Percentiles rank a stretch among this genome's conserved stretches.
These are phyloP conservation scores for Backusella circina DNA, from an alignment of 192 early-diverging fungal species.

Conservation along the genomic window DNA sequence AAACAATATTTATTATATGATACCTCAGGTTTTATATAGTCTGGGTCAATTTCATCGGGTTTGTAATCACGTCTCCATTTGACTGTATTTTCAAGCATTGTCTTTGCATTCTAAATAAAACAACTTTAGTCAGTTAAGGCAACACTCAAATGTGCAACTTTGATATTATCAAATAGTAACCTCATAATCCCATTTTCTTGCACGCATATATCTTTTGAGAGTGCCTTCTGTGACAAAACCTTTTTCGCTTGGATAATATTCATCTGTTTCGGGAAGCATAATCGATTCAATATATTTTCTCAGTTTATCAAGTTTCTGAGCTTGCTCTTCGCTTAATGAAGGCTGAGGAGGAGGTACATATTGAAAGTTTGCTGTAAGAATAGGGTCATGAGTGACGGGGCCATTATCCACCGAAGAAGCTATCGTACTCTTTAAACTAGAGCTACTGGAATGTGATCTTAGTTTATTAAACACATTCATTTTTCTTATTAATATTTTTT, in stretches of 20 bases:
- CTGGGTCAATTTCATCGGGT: conserved; percentile 67
- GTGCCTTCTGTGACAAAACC: conserved; percentile 30
- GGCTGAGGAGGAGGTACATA: background rate
- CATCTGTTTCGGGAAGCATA: conserved; percentile 21
- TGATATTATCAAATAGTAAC: background rate
- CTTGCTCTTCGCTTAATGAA: conserved; percentile 14
- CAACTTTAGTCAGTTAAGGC: background rate
- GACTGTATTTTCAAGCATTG: conserved; percentile 68
- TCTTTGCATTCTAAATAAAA: conserved; percentile 36
- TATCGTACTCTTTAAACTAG: background rate
- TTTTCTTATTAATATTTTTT: background rate
- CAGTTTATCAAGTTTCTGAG: conserved; percentile 21
- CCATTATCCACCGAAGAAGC: background rate
- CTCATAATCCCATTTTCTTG: conserved; percentile 37
- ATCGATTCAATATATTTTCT: conserved; percentile 12
- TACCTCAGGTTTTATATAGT: conserved; percentile 73
- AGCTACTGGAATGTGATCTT: background rate
- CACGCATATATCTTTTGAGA: conserved; percentile 32
- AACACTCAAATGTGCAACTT: background rate
- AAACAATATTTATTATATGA: background rate
- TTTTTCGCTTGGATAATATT: conserved; percentile 33
- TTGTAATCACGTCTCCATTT: conserved; percentile 74
- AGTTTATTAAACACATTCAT: conserved; percentile 10
- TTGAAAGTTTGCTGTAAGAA: conserved; percentile 8
- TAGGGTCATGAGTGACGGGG: conserved; percentile 12